Conservation (phyloP, 306 rosid species). For the Inga oerstediana region DNA sequence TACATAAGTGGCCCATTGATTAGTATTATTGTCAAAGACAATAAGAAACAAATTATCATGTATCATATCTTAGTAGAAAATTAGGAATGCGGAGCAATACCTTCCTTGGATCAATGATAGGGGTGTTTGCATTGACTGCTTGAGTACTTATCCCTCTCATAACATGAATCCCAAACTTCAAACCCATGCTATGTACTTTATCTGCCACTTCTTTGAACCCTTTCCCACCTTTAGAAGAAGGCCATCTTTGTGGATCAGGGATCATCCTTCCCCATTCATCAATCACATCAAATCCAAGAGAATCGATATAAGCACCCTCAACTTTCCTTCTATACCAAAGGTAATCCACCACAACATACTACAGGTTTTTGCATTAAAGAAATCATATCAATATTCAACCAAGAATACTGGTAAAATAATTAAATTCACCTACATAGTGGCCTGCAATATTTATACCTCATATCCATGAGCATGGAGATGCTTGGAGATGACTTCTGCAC, state of each 20-base stretch:
- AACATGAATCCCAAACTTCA: constrained; percentile 93
- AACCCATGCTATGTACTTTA: constrained; percentile 78
- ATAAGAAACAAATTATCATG: constrained; percentile 15
- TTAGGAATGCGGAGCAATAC: constrained; percentile 45
- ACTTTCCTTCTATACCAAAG: constrained; percentile 90
- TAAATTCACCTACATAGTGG: background rate
- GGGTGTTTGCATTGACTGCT: constrained; percentile 82
- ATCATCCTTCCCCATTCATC: constrained; percentile 94
- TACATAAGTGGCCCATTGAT: background rate
- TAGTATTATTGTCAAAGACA: background rate
- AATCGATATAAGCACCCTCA: constrained; percentile 70
- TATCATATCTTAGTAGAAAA: constrained; percentile 21
- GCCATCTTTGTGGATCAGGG: constrained; percentile 92
- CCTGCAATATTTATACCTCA: constrained; percentile 38
- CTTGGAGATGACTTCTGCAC: constrained; percentile 52
- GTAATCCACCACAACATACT: constrained; percentile 96
- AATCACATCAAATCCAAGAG: constrained; percentile 87
- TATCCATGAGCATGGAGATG: constrained; percentile 47
- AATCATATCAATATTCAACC: constrained; percentile 19
- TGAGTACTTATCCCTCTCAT: constrained; percentile 98
- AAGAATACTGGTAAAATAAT: constrained; percentile 18
- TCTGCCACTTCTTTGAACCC: constrained; percentile 74
- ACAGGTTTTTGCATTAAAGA: constrained; percentile 39
- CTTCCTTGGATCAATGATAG: constrained; percentile 71
- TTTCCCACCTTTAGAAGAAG: constrained; percentile 73